Conservation (phyloP, 1,284 basidiomycete species). For the Vanrija pseudolonga region DNA sequence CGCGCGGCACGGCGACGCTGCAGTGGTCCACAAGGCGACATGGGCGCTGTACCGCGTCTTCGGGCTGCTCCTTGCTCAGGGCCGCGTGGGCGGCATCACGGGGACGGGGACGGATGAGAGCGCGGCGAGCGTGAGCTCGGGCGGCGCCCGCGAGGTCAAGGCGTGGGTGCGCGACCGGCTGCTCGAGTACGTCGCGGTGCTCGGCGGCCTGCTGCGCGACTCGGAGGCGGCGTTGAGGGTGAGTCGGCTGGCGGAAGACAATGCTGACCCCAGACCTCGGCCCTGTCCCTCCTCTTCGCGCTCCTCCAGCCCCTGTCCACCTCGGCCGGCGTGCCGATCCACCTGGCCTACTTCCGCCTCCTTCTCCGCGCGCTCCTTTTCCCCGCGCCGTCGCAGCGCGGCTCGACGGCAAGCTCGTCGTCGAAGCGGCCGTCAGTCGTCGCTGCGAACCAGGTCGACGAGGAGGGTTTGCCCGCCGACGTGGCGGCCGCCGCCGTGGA, state of each 20-base stretch:
- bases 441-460: slow-evolving; percentile 30
- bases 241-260: slow-evolving; percentile 22
- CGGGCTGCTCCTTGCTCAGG: slow-evolving; percentile 60
- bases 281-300: slow-evolving; percentile 74
- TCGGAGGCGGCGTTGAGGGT: slow-evolving; percentile 64
- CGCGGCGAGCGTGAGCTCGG: slow-evolving; percentile 14
- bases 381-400: slow-evolving; percentile 39
- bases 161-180: slow-evolving; percentile 71
- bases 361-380: slow-evolving; percentile 37
- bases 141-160: slow-evolving; percentile 64
- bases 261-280: slow-evolving; percentile 58
- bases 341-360: slow-evolving; percentile 41
- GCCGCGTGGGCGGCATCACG: slow-evolving; percentile 54
- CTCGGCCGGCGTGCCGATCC: slow-evolving; percentile 52
- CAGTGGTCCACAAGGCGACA: slow-evolving; percentile 66
- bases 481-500: slow-evolving; percentile 52
- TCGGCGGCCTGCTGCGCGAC: slow-evolving; percentile 68
- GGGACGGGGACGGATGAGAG: slow-evolving; percentile 5
- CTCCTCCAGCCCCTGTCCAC: slow-evolving; percentile 72
- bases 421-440: slow-evolving; percentile 3
- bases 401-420: slow-evolving; percentile 41
- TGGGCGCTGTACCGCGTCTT: slow-evolving; percentile 81
- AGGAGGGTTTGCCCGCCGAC: slow-evolving; percentile 57
- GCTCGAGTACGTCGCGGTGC: slow-evolving; percentile 62
- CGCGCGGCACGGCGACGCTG: slow-evolving; percentile 48